Conservation (phyloP, 1,284 basidiomycete genomes). For the Lentinula novae-zelandiae region DNA sequence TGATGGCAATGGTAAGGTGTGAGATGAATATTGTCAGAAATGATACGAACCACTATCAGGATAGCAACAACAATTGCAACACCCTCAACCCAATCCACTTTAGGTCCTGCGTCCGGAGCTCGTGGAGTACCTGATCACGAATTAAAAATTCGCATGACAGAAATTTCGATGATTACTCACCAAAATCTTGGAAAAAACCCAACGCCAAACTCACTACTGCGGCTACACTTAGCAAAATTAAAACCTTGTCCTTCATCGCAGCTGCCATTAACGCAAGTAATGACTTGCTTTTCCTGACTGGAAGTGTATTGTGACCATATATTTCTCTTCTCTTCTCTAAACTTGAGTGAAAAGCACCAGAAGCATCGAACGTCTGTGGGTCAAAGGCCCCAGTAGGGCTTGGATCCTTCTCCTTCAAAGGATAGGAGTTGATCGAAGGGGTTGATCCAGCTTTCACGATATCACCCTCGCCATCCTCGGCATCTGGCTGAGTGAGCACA, state of each 20-base stretch:
- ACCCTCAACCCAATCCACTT: constrained; percentile 97
- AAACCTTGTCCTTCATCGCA: constrained; percentile 93
- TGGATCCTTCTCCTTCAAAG: background rate
- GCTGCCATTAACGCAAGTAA: constrained; percentile 89
- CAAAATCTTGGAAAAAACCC: constrained; percentile 92
- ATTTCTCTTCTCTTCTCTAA: constrained; percentile 68
- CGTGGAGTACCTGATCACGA: constrained; percentile 26
- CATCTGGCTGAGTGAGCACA: constrained; percentile 41
- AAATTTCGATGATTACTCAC: constrained; percentile 30
- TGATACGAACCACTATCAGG: constrained; percentile 65
- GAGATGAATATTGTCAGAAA: background rate
- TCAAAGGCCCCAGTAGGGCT: constrained; percentile 10
- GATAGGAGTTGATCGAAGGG: background rate
- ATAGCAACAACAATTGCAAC: constrained; percentile 94
- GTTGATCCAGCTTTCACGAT: constrained; percentile 6
- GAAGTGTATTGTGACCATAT: constrained; percentile 85
- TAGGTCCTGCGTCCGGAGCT: constrained; percentile 54
- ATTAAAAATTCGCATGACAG: background rate
- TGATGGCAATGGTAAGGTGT: constrained; percentile 22
- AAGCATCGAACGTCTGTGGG: constrained; percentile 19
- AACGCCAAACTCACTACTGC: constrained; percentile 92
- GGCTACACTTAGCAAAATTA: constrained; percentile 87
- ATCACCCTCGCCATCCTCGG: constrained; percentile 17
- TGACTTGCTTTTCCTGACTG: constrained; percentile 74
- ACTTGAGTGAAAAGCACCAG: constrained; percentile 48